phyloP scores from a whole-genome alignment of 192 early-diverging fungal species.

The Dissophora ornata region DNA sequence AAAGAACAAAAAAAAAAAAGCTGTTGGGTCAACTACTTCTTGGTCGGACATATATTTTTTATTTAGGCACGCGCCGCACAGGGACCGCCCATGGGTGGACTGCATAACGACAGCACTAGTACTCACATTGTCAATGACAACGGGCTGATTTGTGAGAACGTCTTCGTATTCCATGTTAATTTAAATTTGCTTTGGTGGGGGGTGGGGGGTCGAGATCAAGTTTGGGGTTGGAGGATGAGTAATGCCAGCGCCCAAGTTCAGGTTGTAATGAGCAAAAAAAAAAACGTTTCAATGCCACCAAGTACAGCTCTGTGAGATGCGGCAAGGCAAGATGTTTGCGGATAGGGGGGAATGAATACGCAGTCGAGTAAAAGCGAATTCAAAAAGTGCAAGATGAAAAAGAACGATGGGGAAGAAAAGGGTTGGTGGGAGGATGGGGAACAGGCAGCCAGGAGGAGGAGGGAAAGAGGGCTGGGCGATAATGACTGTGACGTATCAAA shows the following conservation, averaged over 20 bases:
- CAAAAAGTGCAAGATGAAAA: not conserved
- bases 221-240: not conserved
- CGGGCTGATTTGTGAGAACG: conserved; percentile 96
- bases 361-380: too few relatives aligned
- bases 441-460: not conserved
- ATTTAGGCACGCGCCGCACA: conserved; percentile 5
- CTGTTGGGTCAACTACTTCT: conserved; percentile 4
- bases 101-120: not conserved
- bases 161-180: conserved; percentile 85
- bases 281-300: too few relatives aligned
- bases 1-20: not conserved
- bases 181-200: not conserved
- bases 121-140: conserved; percentile 99
- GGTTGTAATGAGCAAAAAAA: not conserved
- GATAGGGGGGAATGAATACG: too few relatives aligned
- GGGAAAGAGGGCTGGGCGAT: not conserved
- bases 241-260: too few relatives aligned
- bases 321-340: not conserved
- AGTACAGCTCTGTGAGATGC: not conserved
- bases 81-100: not conserved
- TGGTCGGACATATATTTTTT: conserved; percentile 1
- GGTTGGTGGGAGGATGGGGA: conserved; percentile 5
- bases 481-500: not conserved
- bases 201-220: not conserved
- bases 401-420: not conserved